A percentile compares a stretch with the other conserved stretches of the same genome.
Evolutionary conservation across 176 grass and related monocot genomes (phyloP).

Genomic region (Triticum dicoccoides): DNA sequence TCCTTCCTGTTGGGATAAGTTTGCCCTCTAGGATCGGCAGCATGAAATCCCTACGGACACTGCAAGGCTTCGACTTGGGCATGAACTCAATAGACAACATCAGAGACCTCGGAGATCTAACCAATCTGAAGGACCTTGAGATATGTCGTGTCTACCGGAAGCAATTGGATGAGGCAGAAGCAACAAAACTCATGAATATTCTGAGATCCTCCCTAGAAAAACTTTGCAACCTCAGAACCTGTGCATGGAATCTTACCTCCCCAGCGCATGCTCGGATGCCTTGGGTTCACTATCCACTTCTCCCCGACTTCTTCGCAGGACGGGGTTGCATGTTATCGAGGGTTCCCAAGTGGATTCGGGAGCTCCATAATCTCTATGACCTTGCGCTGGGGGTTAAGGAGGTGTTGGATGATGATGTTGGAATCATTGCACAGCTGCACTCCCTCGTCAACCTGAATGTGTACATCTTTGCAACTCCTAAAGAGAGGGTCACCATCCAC

Average conservation of each 20-base stretch:
- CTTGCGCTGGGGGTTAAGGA: not conserved
- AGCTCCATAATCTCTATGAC: not conserved
- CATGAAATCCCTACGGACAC: not conserved
- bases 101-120: not conserved
- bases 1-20: not conserved
- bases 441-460: not conserved
- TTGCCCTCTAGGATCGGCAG: not conserved
- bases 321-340: not conserved
- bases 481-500: not conserved
- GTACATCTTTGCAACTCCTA: not conserved
- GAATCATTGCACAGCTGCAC: not conserved
- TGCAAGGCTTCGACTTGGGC: not conserved
- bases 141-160: not conserved
- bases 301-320: not conserved
- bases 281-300: not conserved
- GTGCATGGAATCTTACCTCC: not conserved
- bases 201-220: not conserved
- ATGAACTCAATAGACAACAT: not conserved
- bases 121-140: not conserved
- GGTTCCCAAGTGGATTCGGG: not conserved
- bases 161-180: not conserved
- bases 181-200: not conserved
- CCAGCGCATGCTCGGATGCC: not conserved
- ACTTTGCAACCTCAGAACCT: not conserved
- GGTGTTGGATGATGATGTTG: not conserved